A percentile compares a stretch with the other conserved stretches of the same genome.
Evolutionary conservation across 257 asterid genomes (phyloP).

Genomic region (Solanum sparsipilum): DNA sequence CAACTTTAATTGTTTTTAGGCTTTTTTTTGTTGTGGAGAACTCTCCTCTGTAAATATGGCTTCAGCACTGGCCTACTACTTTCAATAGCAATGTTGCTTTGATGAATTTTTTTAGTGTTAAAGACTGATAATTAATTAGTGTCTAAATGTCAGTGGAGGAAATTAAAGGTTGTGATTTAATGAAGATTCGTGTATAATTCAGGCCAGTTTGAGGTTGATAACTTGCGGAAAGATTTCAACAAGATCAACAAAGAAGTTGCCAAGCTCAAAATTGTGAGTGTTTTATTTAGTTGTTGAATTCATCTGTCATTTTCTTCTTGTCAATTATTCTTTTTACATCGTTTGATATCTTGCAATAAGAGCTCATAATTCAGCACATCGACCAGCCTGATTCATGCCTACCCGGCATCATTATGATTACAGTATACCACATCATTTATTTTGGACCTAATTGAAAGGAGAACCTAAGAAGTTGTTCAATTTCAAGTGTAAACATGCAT

Average conservation of each 20-base stretch:
- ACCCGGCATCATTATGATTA: background rate
- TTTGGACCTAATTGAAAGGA: background rate
- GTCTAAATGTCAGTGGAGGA: background rate
- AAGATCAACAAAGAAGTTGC: conserved; percentile 63
- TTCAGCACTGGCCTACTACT: background rate
- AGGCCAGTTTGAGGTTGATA: conserved; percentile 87
- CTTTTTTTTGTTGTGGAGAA: background rate
- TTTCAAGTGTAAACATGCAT: background rate
- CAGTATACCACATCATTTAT: background rate
- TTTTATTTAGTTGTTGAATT: background rate
- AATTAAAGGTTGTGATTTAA: background rate
- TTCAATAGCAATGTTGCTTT: background rate
- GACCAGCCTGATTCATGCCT: background rate
- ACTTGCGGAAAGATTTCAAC: conserved; percentile 60
- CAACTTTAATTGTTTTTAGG: background rate
- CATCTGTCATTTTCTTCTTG: background rate
- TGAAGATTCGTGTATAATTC: conserved; percentile 1
- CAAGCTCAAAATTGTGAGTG: conserved; percentile 67
- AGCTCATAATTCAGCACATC: background rate
- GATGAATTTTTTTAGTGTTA: background rate
- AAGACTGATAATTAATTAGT: background rate
- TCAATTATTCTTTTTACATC: background rate
- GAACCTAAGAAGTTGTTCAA: background rate
- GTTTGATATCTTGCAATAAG: background rate
- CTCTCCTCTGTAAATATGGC: background rate